These are phyloP conservation scores for Gentiana dahurica DNA, from an alignment of 257 asterid genomes.

Conservation along the genomic window DNA sequence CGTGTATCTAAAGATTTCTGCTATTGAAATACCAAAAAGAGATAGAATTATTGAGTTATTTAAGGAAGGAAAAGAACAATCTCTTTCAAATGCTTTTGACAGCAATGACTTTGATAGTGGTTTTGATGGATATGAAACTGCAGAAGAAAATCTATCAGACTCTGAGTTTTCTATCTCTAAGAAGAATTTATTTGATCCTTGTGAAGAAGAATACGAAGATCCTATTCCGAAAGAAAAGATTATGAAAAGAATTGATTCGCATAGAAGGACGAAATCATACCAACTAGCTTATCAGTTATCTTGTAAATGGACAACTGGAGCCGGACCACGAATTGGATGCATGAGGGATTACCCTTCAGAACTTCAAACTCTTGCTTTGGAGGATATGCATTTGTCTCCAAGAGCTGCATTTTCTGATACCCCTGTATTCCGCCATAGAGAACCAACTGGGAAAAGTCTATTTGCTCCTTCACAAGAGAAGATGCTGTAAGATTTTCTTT, in stretches of 20 bases:
- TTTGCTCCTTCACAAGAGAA: slow-evolving; percentile 11
- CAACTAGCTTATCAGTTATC: slow-evolving; percentile 69
- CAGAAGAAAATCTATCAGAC: slow-evolving; percentile 59
- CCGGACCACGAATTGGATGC: slow-evolving; percentile 88
- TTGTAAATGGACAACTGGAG: slow-evolving; percentile 90
- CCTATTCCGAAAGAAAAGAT: slow-evolving; percentile 52
- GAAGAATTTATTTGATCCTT: slow-evolving; percentile 39
- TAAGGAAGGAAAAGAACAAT: slow-evolving; percentile 18
- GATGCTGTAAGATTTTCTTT: neutral
- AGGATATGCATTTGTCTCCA: slow-evolving; percentile 70
- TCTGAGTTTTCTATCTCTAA: slow-evolving; percentile 48
- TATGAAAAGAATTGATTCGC: slow-evolving; percentile 52
- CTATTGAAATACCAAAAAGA: slow-evolving; percentile 47
- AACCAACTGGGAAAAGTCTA: slow-evolving; percentile 21
- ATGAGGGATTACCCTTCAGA: slow-evolving; percentile 81
- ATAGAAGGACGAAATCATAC: slow-evolving; percentile 55
- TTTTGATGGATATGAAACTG: slow-evolving; percentile 60
- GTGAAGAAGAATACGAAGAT: slow-evolving; percentile 33
- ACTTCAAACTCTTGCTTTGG: slow-evolving; percentile 61
- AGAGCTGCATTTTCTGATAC: slow-evolving; percentile 16
- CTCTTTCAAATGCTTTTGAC: neutral
- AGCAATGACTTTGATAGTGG: slow-evolving; percentile 19
- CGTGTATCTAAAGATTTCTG: slow-evolving; percentile 39
- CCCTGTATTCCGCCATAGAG: slow-evolving; percentile 14
- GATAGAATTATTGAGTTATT: slow-evolving; percentile 30